Evolutionary conservation across 2,329 filamentous ascomycete genomes (phyloP), one percentile per base, ranked within the genome.

Genomic region (Cladophialophora chaetospira): DNA sequence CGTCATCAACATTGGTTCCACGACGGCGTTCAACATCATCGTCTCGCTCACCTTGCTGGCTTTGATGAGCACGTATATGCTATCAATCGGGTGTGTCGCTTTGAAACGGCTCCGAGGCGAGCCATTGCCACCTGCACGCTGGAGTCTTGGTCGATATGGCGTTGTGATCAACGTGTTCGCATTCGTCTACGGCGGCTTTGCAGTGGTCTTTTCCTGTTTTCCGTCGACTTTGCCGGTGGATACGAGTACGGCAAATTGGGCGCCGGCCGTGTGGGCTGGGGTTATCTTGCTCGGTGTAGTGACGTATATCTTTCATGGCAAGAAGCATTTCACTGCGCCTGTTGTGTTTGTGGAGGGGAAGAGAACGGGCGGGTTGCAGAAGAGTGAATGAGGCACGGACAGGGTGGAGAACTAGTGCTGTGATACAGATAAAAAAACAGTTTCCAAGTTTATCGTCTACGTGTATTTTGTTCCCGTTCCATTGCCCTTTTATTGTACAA

Each of bases 1-100:
- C 0, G 68, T 82, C 21, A 79, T 82, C 70, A 81, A 80, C 63
- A 75, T 82, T 52, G 79, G 77, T 42, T 79, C 77, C n/a, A 67
- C 69, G 17, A 68, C 71, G 3, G 76, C 75, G 6, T 70, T 78
- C 46, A 72, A 73, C 57, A 74, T 74, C 53, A 73, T 78, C 42
- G 65, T 76, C 19, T 76, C 76, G 2, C 69, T 78, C 4, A 72
- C 71, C 2, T 70, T 76, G 23, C 70, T 71, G 4, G 73, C 74
- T 5, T 61, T 77, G 9, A 64, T 77, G 38, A 72, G 69, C 3
- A 73, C 75, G 19, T 78, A 77, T 53, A 69, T 76, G 28, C 64
- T 81, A 5, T 77, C 75, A 1, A 79, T 80, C 46, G 70, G 68
- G 11, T 80, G 77, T 62, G 69, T 81, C 6, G 65, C 77, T 8